A percentile compares a stretch with the other conserved stretches of the same genome.
Evolutionary conservation across 345 rosid species (phyloP).

Genomic region (Eucalyptus fibrosa): DNA sequence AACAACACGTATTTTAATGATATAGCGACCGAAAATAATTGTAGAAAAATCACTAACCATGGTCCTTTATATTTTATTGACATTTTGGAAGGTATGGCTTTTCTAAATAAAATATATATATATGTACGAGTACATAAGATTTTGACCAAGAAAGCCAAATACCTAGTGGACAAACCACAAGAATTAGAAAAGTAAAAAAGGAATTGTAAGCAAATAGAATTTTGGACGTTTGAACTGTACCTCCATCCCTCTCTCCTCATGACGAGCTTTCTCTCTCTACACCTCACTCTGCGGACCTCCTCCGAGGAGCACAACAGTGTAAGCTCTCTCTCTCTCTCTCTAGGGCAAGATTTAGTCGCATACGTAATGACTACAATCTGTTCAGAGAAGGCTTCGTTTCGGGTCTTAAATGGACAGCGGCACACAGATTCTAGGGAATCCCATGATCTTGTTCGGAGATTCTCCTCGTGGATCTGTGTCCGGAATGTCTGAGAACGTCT

Average conservation of each 20-base stretch:
- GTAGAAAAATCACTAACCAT: neutral
- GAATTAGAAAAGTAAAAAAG: too few relatives aligned
- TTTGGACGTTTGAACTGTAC: conserved; percentile 40
- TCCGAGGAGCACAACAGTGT: neutral
- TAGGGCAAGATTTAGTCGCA: neutral
- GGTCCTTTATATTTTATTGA: too few relatives aligned
- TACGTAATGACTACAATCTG: neutral
- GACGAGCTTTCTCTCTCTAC: neutral
- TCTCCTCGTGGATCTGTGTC: neutral
- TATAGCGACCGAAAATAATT: rapidly evolving
- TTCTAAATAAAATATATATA: too few relatives aligned
- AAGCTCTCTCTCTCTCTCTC: neutral
- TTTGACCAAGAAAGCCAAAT: neutral
- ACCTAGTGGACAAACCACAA: rapidly evolving
- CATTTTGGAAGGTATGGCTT: neutral
- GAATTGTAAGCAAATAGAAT: neutral
- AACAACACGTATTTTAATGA: neutral
- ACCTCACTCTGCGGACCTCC: neutral
- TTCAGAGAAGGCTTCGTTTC: neutral
- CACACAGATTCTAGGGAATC: neutral
- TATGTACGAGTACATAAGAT: rapidly evolving
- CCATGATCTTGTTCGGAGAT: neutral
- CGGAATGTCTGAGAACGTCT: neutral
- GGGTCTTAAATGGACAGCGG: neutral
- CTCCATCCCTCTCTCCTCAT: conserved; percentile 1